A percentile compares a stretch with the other conserved stretches of the same genome.
Evolutionary conservation across 75 land plant genomes (phyloP).

Genomic region (Picea glauca): DNA sequence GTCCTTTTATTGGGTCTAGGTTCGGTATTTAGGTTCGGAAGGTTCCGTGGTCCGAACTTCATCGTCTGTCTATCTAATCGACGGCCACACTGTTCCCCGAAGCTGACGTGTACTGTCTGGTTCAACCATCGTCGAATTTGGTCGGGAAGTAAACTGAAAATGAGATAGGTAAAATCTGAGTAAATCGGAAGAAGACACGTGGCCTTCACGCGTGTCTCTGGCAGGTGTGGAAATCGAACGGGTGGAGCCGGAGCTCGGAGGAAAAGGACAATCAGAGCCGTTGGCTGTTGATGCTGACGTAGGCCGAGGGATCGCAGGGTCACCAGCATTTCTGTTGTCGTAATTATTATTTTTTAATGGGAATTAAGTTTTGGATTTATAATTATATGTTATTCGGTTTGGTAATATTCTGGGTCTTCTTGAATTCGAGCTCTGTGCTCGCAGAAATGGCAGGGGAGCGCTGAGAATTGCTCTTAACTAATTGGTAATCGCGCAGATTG

Average conservation of each 20-base stretch:
- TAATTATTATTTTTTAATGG: conserved; percentile 10
- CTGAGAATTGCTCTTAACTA: background rate
- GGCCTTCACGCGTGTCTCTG: background rate
- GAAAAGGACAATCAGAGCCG: background rate
- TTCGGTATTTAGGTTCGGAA: background rate
- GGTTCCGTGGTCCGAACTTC: background rate
- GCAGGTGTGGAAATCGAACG: background rate
- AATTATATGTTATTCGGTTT: background rate
- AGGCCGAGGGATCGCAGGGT: conserved; percentile 1
- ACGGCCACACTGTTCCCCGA: background rate
- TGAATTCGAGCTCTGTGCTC: background rate
- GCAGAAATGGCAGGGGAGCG: background rate
- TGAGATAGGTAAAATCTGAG: background rate
- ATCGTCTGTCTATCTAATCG: background rate
- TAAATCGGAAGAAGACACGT: background rate
- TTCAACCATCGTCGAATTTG: background rate
- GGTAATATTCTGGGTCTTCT: background rate
- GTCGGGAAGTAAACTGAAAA: background rate
- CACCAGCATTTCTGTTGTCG: background rate
- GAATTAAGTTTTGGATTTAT: background rate
- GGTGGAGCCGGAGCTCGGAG: background rate
- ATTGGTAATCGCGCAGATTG: background rate
- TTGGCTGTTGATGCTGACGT: background rate
- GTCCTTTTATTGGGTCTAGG: background rate
- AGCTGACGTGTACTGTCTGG: conserved; percentile 1